phyloP scores from a whole-genome alignment of 164 flowering plant genomes.

The Vitis amurensis region DNA sequence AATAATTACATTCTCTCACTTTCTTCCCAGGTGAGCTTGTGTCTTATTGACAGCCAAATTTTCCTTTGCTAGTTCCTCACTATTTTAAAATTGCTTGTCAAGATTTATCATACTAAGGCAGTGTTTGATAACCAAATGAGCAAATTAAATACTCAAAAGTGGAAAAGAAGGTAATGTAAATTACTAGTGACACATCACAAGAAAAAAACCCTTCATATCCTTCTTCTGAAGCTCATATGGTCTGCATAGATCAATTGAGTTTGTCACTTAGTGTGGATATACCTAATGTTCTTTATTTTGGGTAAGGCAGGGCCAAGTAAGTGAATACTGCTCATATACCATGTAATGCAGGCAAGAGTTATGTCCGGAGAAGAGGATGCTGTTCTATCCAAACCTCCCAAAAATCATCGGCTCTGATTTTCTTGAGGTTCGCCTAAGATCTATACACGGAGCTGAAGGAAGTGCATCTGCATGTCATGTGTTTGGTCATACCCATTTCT shows the following conservation, averaged over 20 bases:
- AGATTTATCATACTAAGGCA: too few relatives aligned
- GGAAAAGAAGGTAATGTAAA: too few relatives aligned
- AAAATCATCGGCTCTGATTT: slow-evolving; percentile 77
- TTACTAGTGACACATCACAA: too few relatives aligned
- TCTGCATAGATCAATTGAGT: not conserved
- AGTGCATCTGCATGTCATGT: slow-evolving; percentile 58
- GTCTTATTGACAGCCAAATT: not conserved
- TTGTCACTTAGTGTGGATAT: not conserved
- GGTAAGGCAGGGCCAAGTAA: not conserved
- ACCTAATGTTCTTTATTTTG: not conserved
- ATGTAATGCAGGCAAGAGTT: slow-evolving; percentile 63
- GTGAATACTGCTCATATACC: not conserved
- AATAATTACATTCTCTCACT: slow-evolving; percentile 77
- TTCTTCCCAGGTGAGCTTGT: slow-evolving; percentile 71
- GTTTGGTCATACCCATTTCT: slow-evolving; percentile 90
- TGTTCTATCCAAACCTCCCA: slow-evolving; percentile 83
- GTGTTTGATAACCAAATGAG: too few relatives aligned
- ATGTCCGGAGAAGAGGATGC: slow-evolving; percentile 92
- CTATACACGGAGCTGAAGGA: slow-evolving; percentile 56
- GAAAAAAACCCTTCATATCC: not conserved
- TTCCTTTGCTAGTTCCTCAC: not conserved
- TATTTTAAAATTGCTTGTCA: not conserved
- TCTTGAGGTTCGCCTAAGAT: slow-evolving; percentile 70
- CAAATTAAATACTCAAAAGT: too few relatives aligned
- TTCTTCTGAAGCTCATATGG: not conserved